Evolutionary conservation across 2,329 filamentous ascomycete genomes (phyloP).

Genomic region (Dothistroma pini): DNA sequence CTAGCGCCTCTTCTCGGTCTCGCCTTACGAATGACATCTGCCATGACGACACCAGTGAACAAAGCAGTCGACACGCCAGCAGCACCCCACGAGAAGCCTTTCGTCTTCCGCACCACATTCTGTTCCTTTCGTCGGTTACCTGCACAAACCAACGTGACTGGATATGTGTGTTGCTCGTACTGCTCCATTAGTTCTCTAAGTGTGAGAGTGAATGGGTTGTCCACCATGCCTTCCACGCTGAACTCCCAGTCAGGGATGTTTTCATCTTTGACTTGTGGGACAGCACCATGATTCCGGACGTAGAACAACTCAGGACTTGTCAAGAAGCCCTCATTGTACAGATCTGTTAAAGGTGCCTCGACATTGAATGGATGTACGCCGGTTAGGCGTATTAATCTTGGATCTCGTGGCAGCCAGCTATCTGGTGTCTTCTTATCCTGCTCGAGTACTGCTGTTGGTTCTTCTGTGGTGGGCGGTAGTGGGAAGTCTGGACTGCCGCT

Average conservation of each 20-base stretch:
- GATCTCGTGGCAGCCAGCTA: constrained; percentile 72
- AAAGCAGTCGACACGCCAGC: constrained; percentile 82
- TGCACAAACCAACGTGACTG: constrained; percentile 85
- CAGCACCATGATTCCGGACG: constrained; percentile 83
- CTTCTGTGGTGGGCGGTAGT: constrained; percentile 62
- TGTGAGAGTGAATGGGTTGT: constrained; percentile 68
- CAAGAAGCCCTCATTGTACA: constrained; percentile 79
- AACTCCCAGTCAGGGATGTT: constrained; percentile 78
- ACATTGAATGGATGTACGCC: constrained; percentile 90
- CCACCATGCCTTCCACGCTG: constrained; percentile 78
- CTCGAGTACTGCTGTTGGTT: constrained; percentile 61
- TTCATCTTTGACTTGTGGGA: constrained; percentile 69
- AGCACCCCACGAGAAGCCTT: constrained; percentile 91
- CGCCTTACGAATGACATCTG: constrained; percentile 65
- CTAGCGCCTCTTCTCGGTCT: constrained; percentile 65
- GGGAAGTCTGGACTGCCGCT: constrained; percentile 54
- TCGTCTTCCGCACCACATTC: constrained; percentile 83
- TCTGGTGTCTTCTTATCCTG: constrained; percentile 82
- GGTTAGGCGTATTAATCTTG: constrained; percentile 78
- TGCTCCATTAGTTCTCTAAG: constrained; percentile 68
- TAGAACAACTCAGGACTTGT: constrained; percentile 88
- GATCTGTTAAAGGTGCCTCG: constrained; percentile 72
- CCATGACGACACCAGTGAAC: constrained; percentile 78
- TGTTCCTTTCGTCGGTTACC: constrained; percentile 92
- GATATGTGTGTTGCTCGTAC: constrained; percentile 79